Conservation (phyloP, 441 rosid species). For the Croton laevigatus region DNA sequence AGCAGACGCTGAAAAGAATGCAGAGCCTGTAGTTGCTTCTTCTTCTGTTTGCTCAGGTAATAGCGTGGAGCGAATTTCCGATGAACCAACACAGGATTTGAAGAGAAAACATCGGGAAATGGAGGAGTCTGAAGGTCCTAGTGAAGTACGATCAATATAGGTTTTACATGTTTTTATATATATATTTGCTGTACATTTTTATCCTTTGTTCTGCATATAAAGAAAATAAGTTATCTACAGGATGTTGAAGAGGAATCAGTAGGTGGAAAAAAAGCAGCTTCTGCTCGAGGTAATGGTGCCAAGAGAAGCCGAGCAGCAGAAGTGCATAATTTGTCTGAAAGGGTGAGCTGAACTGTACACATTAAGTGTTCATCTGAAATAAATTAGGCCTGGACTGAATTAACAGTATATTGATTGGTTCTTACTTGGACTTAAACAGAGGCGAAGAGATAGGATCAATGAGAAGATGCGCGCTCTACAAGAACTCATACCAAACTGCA, state of each 20-base stretch:
- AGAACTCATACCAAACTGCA: slow-evolving; percentile 92
- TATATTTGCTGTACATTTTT: background rate
- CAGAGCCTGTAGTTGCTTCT: slow-evolving; percentile 45
- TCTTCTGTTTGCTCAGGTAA: slow-evolving; percentile 77
- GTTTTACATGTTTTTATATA: background rate
- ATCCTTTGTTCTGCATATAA: slow-evolving; percentile 7
- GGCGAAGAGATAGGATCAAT: slow-evolving; percentile 83
- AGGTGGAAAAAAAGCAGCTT: slow-evolving; percentile 42
- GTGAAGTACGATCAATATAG: slow-evolving; percentile 53
- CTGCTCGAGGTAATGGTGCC: slow-evolving; percentile 43
- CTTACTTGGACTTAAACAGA: slow-evolving; percentile 41
- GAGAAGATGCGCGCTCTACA: slow-evolving; percentile 93
- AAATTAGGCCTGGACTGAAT: no score
- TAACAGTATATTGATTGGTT: slow-evolving; percentile 8
- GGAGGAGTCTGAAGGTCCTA: slow-evolving; percentile 58
- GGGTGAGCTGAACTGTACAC: slow-evolving; percentile 49
- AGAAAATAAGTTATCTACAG: slow-evolving; percentile 33
- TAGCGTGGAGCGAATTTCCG: slow-evolving; percentile 56
- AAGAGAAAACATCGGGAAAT: slow-evolving; percentile 55
- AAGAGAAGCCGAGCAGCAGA: slow-evolving; percentile 92
- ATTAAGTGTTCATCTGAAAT: background rate
- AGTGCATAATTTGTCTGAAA: slow-evolving; percentile 93
- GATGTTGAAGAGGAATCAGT: slow-evolving; percentile 71
- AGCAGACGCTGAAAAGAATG: slow-evolving; percentile 45
- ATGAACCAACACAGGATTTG: slow-evolving; percentile 47